A percentile compares a stretch with the other conserved stretches of the same genome.
phyloP scores from a whole-genome alignment of 2,329 filamentous ascomycete genomes.

The Zalaria obscura region DNA sequence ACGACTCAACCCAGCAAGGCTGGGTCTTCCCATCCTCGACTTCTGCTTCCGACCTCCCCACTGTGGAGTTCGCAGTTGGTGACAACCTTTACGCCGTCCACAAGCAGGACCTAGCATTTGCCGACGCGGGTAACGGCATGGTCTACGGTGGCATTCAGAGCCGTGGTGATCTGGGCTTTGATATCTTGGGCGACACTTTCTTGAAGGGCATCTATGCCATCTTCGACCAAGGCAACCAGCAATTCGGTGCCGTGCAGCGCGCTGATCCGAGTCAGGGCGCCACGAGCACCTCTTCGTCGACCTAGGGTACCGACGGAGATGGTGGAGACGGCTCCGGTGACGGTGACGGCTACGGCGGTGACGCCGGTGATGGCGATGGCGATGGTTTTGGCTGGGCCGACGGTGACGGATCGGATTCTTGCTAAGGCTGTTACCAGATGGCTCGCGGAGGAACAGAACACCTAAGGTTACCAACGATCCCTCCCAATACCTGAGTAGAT shows the following conservation, averaged over 20 bases:
- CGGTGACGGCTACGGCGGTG: too few relatives aligned
- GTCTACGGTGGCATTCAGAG: slow-evolving; percentile 54
- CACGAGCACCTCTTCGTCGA: too few relatives aligned
- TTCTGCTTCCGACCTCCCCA: slow-evolving; percentile 39
- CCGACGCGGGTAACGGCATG: slow-evolving; percentile 38
- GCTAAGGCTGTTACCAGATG: too few relatives aligned
- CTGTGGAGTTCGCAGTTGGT: slow-evolving; percentile 49
- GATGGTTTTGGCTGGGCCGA: too few relatives aligned
- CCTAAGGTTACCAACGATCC: too few relatives aligned
- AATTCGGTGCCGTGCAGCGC: slow-evolving; percentile 8
- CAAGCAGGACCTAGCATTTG: slow-evolving; percentile 49
- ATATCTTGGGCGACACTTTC: slow-evolving; percentile 51
- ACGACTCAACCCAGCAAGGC: slow-evolving; percentile 43
- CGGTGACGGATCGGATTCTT: too few relatives aligned
- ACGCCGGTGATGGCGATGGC: too few relatives aligned
- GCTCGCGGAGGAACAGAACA: too few relatives aligned
- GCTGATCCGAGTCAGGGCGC: neutral
- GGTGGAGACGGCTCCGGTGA: too few relatives aligned
- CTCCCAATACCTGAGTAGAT: too few relatives aligned
- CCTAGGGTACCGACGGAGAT: too few relatives aligned
- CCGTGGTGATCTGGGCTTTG: slow-evolving; percentile 42
- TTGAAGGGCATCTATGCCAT: slow-evolving; percentile 53
- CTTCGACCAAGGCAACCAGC: slow-evolving; percentile 39
- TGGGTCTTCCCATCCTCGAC: slow-evolving; percentile 47
- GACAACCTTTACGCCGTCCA: slow-evolving; percentile 44